Evolutionary conservation across 352 stramenopile genomes (phyloP).

Genomic region (Phytophthora sp.): DNA sequence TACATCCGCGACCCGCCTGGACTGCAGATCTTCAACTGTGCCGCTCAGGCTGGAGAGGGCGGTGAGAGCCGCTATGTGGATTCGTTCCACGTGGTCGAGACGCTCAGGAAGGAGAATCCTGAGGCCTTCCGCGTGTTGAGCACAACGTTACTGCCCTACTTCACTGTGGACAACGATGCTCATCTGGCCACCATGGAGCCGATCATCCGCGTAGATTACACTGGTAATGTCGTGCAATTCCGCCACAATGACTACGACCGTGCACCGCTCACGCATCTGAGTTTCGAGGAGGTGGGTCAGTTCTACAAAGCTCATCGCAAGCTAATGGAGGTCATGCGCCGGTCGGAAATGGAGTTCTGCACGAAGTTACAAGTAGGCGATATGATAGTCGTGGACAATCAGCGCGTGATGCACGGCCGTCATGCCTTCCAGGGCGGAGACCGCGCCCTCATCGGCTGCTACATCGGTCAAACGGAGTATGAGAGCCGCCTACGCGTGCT

Average conservation of each 20-base stretch:
- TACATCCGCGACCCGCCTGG: conserved; percentile 89
- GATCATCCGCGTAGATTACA: conserved; percentile 78
- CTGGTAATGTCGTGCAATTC: conserved; percentile 79
- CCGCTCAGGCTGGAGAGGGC: conserved; percentile 71
- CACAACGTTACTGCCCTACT: conserved; percentile 75
- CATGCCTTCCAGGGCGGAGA: conserved; percentile 80
- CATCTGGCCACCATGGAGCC: conserved; percentile 83
- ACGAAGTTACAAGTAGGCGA: conserved; percentile 75
- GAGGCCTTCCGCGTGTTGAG: conserved; percentile 77
- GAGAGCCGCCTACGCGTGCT: conserved; percentile 84
- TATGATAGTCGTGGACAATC: conserved; percentile 90
- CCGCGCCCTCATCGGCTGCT: conserved; percentile 85
- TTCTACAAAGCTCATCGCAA: conserved; percentile 84
- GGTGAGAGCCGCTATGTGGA: conserved; percentile 85
- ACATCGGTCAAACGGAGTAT: conserved; percentile 89
- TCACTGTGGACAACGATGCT: conserved; percentile 78
- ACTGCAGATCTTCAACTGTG: conserved; percentile 91
- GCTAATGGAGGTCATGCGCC: conserved; percentile 70
- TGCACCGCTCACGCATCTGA: conserved; percentile 78
- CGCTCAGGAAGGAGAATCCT: conserved; percentile 55
- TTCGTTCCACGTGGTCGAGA: conserved; percentile 79
- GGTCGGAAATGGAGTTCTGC: conserved; percentile 65
- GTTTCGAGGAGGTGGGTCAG: conserved; percentile 65
- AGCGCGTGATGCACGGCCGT: conserved; percentile 85
- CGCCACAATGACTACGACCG: conserved; percentile 92